Evolutionary conservation across 2,329 filamentous ascomycete genomes (phyloP), one percentile per base, ranked within the genome.

Genomic region (Penicillium sp.): DNA sequence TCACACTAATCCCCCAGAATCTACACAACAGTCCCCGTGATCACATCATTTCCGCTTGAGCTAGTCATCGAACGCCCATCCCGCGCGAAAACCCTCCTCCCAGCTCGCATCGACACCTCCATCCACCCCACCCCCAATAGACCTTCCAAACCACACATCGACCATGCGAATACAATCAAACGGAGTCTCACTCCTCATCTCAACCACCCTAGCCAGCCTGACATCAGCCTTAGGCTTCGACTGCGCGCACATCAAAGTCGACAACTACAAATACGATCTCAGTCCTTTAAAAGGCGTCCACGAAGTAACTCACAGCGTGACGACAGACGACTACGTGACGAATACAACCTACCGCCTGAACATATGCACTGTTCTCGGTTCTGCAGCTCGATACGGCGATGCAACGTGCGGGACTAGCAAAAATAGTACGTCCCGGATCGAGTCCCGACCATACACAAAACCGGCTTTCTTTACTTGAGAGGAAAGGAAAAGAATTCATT

Each of bases 311-410:
- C 58, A 69, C 48, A 57, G 61, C 25, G 61, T 66, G 13, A 52
- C 60, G 29, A 63, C 61, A 11, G 62, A 64, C 2, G 50, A 59
- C 2, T 59, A 49, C 33, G 41, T 60, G n/a, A 55, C 60, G 3
- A 71, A 70, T 40, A 70, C 68, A 2, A 71, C 66, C 8, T 71
- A 70, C 41, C 64, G 69, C 33, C 44, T 71, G 39, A 65, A 71
- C 28, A 65, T 71, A 34, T 71, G 68, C 53, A 63, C 61, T 19
- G 58, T 56, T 8, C 57, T 71, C 14, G 58, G 55, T n/a, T 52
- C 58, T 8, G 61, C 61, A 5, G 53, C 68, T 2, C 64, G 53
- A 16, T 57, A 60, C 10, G 63, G 53, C 0, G 50, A 55, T 3
- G 41, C 62, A 27, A 65, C 65, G 19, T 71, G 68, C 46, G 67